Evolutionary conservation across 2,329 filamentous ascomycete genomes (phyloP).

Genomic region (Ophiocordyceps robertsii): DNA sequence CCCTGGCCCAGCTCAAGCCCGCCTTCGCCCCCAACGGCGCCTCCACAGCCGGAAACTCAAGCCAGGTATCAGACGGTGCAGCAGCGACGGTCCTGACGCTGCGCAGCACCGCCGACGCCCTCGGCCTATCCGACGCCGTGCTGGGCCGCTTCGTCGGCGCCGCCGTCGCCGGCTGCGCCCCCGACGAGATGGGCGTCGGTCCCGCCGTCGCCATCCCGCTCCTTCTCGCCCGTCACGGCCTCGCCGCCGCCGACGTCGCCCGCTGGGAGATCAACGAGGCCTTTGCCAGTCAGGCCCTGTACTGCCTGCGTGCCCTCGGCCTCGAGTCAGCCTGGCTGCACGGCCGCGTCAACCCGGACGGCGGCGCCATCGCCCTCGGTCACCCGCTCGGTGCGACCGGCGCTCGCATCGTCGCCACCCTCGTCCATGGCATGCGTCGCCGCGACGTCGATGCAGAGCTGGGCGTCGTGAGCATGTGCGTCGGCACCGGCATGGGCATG

Average conservation of each 20-base stretch:
- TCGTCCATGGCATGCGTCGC: conserved; percentile 53
- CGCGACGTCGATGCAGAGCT: conserved; percentile 59
- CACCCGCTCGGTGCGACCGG: conserved; percentile 86
- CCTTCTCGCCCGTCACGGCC: conserved; percentile 54
- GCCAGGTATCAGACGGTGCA: conserved; percentile 79
- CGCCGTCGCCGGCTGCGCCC: conserved; percentile 62
- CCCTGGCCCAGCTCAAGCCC: conserved; percentile 68
- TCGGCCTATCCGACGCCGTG: conserved; percentile 56
- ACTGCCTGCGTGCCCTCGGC: conserved; percentile 60
- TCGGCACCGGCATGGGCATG: conserved; percentile 72
- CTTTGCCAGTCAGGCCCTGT: conserved; percentile 51
- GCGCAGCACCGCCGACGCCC: conserved; percentile 59
- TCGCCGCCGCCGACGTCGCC: conserved; percentile 56
- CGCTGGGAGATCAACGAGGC: conserved; percentile 93
- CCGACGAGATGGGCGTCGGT: conserved; percentile 90
- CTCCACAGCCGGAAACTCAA: conserved; percentile 76
- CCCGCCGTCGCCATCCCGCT: conserved; percentile 78
- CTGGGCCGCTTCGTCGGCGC: conserved; percentile 75
- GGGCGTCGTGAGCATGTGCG: conserved; percentile 85
- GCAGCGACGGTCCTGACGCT: conserved; percentile 76
- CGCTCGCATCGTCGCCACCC: conserved; percentile 63
- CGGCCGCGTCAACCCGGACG: conserved; percentile 75
- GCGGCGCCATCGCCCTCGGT: conserved; percentile 86
- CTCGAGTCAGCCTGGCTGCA: conserved; percentile 48
- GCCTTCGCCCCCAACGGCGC: conserved; percentile 65